These are phyloP conservation scores for Nepenthes gracilis DNA, from an alignment of 148 eudicot genomes.

Conservation along the genomic window DNA sequence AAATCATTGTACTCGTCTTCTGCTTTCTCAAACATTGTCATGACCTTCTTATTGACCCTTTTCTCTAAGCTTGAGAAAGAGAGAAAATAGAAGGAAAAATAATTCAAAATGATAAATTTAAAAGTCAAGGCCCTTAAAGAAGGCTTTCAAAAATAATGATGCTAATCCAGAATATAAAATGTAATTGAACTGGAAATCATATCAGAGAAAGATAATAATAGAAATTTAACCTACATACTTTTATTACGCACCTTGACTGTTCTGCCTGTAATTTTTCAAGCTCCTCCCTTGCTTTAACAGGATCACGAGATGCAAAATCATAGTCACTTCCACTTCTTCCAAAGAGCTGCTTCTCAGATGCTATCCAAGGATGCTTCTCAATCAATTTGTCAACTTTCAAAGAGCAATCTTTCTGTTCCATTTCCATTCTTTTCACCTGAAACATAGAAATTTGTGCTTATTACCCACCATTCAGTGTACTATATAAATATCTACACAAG, in stretches of 20 bases:
- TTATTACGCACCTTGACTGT: constrained; percentile 41
- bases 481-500: background rate
- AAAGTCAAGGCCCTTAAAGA: too few species aligned
- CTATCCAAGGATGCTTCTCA: constrained; percentile 89
- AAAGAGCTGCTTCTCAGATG: constrained; percentile 92
- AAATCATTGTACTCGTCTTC: constrained; percentile 92
- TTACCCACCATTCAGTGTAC: too few species aligned
- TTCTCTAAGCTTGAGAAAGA: constrained; percentile 66
- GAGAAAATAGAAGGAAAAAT: constrained; percentile 1
- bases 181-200: too few species aligned
- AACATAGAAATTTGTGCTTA: background rate
- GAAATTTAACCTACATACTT: background rate
- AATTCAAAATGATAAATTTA: too few species aligned
- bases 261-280: constrained; percentile 74
- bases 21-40: constrained; percentile 96
- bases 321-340: constrained; percentile 89
- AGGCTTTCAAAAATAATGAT: background rate
- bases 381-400: constrained; percentile 65
- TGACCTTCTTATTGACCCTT: constrained; percentile 92
- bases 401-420: constrained; percentile 74
- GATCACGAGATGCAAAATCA: constrained; percentile 77
- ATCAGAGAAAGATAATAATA: background rate
- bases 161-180: background rate
- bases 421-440: constrained; percentile 92
- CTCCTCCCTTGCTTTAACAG: constrained; percentile 52